Conservation (phyloP, 1,284 basidiomycete species). For the Neolentinus lepideus region DNA sequence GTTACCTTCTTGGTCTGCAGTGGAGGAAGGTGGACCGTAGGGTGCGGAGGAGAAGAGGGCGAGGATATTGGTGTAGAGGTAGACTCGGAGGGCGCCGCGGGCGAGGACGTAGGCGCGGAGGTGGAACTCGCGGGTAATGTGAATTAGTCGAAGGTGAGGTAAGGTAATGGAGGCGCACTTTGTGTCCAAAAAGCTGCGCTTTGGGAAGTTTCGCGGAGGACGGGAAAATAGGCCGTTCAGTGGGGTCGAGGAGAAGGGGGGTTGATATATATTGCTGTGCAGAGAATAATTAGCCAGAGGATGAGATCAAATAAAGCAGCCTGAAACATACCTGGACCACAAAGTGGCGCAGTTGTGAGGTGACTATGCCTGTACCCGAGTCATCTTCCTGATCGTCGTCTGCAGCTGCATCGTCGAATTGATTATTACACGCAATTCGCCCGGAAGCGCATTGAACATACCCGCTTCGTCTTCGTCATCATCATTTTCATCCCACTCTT, state of each 20-base stretch:
- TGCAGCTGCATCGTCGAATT: conserved; percentile 12
- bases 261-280: conserved; percentile 74
- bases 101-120: conserved; percentile 90
- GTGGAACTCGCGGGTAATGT: conserved; percentile 64
- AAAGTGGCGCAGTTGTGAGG: conserved; percentile 91
- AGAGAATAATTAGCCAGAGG: conserved; percentile 7
- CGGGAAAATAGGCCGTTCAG: conserved; percentile 25
- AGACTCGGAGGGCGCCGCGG: conserved; percentile 72
- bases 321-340: conserved; percentile 94
- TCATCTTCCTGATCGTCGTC: conserved; percentile 21
- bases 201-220: conserved; percentile 20
- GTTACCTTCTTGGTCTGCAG: conserved; percentile 12
- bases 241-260: conserved; percentile 76
- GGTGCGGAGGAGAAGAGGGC: conserved; percentile 78
- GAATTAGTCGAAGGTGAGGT: conserved; percentile 8
- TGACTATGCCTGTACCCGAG: conserved; percentile 54
- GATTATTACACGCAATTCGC: not conserved
- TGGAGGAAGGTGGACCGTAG: conserved; percentile 39
- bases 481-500: conserved; percentile 70
- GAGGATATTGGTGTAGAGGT: conserved; percentile 78
- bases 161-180: conserved; percentile 45
- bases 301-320: conserved; percentile 5
- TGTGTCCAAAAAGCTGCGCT: too few relatives aligned
- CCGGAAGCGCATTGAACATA: too few relatives aligned
- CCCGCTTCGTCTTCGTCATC: conserved; percentile 25